Evolutionary conservation across 2,329 filamentous ascomycete genomes (phyloP), one percentile per base, ranked within the genome.

Genomic region (Hypocrella siamensis): DNA sequence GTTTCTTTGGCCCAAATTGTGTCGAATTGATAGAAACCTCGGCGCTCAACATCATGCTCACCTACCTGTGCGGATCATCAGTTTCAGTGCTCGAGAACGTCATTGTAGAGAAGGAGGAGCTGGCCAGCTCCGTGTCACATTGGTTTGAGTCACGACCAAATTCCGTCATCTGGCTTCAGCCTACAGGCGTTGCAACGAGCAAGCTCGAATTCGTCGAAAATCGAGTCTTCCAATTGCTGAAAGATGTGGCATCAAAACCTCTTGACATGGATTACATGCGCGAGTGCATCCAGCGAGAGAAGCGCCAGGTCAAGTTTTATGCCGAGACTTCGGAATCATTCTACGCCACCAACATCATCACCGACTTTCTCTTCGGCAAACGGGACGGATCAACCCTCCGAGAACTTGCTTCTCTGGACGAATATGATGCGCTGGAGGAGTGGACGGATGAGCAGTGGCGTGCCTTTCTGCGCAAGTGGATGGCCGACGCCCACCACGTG

Each of bases 51-150:
- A 72, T 93, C 31, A 58, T 92, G 3, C 65, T 93, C 25, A 75
- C 79, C 2, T 98, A 96, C 47, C 71, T 98, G 14, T 84, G 83
- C 39, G 90, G 86, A 5, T 96, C 90, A 1, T 93, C 92, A 1
- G 84, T 93, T 3, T 88, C 88, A 1, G 65, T 98, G 2, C 62
- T 98, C 5, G 88, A 96, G 48, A 96, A 96, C 42, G 70, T 76
- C 14, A 68, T 98, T 38, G 90, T 98, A 3, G 90, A 98, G 49
- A 84, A 79, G 44, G 88, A 96, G 53, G 81, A 93, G 42, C 70
- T 96, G 28, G 82, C 85, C 4, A 94, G 85, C 54, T 82, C 78
- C 6, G 75, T 96, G 9, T 75, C 76, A 30, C 85, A 80, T 52
- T 79, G 72, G 52, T 79, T 74, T 44, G 85, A 94, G 40, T 69